Evolutionary conservation across 2,329 filamentous ascomycete genomes (phyloP).

Genomic region (Camptophora hylomeconis): DNA sequence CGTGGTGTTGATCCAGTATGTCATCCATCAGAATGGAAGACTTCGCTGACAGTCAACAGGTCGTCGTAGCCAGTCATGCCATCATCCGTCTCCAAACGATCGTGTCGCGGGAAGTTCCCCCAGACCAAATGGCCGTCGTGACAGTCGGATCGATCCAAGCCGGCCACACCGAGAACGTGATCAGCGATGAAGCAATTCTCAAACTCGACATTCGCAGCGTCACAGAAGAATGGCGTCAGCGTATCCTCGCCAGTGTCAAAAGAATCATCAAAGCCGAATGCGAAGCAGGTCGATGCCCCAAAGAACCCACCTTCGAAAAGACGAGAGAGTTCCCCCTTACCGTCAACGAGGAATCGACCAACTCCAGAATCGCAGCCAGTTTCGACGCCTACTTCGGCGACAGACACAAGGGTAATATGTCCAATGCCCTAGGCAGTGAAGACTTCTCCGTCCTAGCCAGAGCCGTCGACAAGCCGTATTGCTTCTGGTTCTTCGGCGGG

Average conservation of each 20-base stretch:
- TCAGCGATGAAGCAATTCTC: conserved; percentile 40
- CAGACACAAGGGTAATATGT: conserved; percentile 8
- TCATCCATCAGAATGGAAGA: no score
- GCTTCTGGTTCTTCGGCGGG: conserved; percentile 45
- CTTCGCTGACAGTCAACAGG: no score
- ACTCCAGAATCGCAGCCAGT: conserved; percentile 27
- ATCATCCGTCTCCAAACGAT: conserved; percentile 46
- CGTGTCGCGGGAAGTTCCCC: conserved; percentile 40
- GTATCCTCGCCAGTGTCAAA: conserved; percentile 33
- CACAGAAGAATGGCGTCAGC: conserved; percentile 30
- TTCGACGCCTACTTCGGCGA: conserved; percentile 36
- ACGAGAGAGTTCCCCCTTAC: conserved; percentile 40
- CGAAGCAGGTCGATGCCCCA: conserved; percentile 35
- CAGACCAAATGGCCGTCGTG: conserved; percentile 41
- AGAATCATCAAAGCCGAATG: conserved; percentile 46
- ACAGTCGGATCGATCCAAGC: conserved; percentile 45
- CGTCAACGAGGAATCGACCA: conserved; percentile 35
- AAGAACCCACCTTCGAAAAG: conserved; percentile 33
- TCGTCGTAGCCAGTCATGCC: conserved; percentile 42
- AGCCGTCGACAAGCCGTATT: conserved; percentile 34
- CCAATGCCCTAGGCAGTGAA: conserved; percentile 28
- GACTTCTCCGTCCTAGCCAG: conserved; percentile 47
- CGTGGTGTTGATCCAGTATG: conserved; percentile 43
- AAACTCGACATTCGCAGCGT: conserved; percentile 41
- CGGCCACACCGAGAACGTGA: conserved; percentile 47